Percentiles rank a stretch among this genome's conserved stretches.
Conservation (phyloP, 495 filamentous ascomycete species). For the Margaritispora aquatica region DNA sequence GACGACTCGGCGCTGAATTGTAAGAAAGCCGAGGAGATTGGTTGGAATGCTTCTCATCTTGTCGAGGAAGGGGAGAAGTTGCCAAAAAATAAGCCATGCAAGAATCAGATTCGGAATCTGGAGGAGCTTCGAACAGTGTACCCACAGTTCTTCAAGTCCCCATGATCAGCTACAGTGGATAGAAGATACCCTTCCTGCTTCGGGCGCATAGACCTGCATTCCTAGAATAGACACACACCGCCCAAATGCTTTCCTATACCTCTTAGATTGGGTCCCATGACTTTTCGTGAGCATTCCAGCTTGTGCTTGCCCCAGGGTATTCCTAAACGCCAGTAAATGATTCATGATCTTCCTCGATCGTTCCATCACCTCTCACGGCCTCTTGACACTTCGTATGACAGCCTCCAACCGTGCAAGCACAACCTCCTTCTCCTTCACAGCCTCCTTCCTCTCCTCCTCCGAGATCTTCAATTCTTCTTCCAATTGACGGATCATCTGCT, state of each 20-base stretch:
- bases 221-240: conserved; percentile 13
- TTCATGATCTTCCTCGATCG: neutral
- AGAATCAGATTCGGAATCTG: conserved; percentile 63
- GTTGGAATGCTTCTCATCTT: conserved; percentile 78
- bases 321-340: conserved; percentile 14
- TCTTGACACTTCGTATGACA: conserved; percentile 52
- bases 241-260: no score
- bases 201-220: neutral
- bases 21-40: conserved; percentile 60
- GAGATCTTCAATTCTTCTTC: conserved; percentile 69
- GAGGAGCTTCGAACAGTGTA: conserved; percentile 67
- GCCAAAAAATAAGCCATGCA: conserved; percentile 53
- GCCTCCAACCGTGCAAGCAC: conserved; percentile 61
- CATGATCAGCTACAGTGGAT: neutral
- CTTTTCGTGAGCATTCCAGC: no score
- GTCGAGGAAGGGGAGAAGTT: conserved; percentile 60
- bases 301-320: conserved; percentile 15
- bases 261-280: no score
- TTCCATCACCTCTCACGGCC: conserved; percentile 31
- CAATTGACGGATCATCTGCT: conserved; percentile 63
- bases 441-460: conserved; percentile 64
- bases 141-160: conserved; percentile 66
- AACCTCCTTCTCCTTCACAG: conserved; percentile 63
- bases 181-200: neutral
- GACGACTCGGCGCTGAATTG: conserved; percentile 82